Conservation (phyloP, 73 alveolate genomes). For the Paramecium tetraurelia region DNA sequence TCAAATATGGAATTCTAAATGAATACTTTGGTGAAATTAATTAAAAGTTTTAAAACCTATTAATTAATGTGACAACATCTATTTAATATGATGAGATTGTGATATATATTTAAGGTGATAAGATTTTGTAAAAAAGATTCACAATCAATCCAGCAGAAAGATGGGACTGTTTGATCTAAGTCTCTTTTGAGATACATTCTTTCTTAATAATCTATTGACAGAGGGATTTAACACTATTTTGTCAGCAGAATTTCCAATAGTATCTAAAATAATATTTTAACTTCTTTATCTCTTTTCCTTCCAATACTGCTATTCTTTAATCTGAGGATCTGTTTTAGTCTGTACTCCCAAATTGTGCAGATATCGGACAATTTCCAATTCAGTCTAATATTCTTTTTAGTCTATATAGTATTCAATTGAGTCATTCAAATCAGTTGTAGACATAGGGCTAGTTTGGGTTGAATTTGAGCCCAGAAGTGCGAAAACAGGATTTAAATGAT, state of each 20-base stretch:
- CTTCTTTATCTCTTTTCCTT: neutral
- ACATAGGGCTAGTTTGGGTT: neutral
- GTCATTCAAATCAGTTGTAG: neutral
- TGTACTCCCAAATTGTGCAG: slow-evolving; percentile 9
- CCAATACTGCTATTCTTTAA: slow-evolving; percentile 21
- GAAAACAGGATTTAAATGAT: neutral
- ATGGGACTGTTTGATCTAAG: neutral
- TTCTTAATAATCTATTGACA: neutral
- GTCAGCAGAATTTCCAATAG: neutral
- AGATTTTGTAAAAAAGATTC: neutral
- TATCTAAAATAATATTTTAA: neutral
- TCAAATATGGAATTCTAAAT: neutral
- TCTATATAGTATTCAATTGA: slow-evolving; percentile 17
- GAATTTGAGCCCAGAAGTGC: neutral
- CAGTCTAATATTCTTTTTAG: neutral
- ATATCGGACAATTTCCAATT: slow-evolving; percentile 6
- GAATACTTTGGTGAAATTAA: neutral
- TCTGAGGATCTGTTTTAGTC: slow-evolving; percentile 13
- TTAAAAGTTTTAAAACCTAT: neutral
- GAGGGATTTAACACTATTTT: neutral
- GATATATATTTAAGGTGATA: neutral
- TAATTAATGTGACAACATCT: neutral
- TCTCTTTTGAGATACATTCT: neutral
- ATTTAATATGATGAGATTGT: too few species aligned
- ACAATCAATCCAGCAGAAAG: neutral